phyloP scores from a whole-genome alignment of 495 filamentous ascomycete species.

The Entonaema liquescens region DNA sequence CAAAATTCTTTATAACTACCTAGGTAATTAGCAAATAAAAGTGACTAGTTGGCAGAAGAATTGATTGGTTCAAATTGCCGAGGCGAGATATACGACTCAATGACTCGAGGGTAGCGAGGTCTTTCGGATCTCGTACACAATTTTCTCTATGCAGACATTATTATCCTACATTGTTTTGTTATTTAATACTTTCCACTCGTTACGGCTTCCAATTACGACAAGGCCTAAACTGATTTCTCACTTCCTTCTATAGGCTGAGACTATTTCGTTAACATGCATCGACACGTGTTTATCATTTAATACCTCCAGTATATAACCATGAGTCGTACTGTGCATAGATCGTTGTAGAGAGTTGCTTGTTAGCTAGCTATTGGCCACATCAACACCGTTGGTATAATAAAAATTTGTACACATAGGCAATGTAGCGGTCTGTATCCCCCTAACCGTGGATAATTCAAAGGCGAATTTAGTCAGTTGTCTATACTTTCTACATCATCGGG shows the following conservation, averaged over 20 bases:
- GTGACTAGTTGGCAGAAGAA: neutral
- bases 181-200: neutral
- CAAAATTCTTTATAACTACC: neutral
- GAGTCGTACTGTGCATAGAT: slow-evolving; percentile 1
- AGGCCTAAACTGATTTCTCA: neutral
- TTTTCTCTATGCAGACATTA: neutral
- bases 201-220: neutral
- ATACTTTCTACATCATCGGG: neutral
- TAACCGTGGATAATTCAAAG: neutral
- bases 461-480: neutral
- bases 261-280: neutral
- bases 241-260: neutral
- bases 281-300: neutral
- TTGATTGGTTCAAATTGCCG: neutral
- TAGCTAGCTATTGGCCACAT: neutral
- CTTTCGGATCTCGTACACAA: neutral
- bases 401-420: neutral
- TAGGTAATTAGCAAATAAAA: slow-evolving; percentile 3
- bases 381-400: neutral
- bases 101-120: no score
- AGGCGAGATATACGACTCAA: neutral
- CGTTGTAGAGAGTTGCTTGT: neutral
- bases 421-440: neutral
- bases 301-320: neutral
- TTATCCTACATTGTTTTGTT: neutral